These are phyloP conservation scores for Firmiana major DNA, from an alignment of 345 rosid species.

Conservation along the genomic window DNA sequence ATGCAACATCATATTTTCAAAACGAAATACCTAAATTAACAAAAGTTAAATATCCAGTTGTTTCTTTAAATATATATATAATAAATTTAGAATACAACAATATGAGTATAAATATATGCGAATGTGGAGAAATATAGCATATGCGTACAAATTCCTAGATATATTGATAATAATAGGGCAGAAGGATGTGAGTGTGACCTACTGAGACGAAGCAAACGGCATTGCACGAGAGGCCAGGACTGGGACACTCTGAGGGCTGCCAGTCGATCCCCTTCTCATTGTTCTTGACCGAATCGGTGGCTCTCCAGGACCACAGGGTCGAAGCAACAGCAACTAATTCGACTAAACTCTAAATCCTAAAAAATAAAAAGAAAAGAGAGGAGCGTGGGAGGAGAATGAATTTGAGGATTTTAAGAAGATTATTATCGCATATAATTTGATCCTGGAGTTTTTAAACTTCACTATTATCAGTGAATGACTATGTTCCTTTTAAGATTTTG, in stretches of 20 bases:
- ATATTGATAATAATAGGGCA: background rate
- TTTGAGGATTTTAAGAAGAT: no score
- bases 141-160: background rate
- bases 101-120: background rate
- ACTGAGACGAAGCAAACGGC: constrained; percentile 86
- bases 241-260: constrained; percentile 47
- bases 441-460: no score
- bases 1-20: background rate
- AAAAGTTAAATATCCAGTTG: background rate
- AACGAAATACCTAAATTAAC: background rate
- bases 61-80: no score
- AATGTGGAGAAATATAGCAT: background rate
- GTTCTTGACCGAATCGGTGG: constrained; percentile 24
- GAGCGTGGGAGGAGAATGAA: no score
- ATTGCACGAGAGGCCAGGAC: constrained; percentile 52
- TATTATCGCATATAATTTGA: no score
- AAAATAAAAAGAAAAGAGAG: no score
- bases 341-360: constrained; percentile 3
- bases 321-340: constrained; percentile 52
- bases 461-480: no score
- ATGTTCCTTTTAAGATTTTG: no score
- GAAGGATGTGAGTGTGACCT: constrained; percentile 13
- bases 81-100: background rate
- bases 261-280: constrained; percentile 55
- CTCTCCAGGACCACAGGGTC: constrained; percentile 51